Evolutionary conservation across 345 rosid genomes (phyloP), one percentile per base, ranked within the genome.

Genomic region (Camelina sativa): DNA sequence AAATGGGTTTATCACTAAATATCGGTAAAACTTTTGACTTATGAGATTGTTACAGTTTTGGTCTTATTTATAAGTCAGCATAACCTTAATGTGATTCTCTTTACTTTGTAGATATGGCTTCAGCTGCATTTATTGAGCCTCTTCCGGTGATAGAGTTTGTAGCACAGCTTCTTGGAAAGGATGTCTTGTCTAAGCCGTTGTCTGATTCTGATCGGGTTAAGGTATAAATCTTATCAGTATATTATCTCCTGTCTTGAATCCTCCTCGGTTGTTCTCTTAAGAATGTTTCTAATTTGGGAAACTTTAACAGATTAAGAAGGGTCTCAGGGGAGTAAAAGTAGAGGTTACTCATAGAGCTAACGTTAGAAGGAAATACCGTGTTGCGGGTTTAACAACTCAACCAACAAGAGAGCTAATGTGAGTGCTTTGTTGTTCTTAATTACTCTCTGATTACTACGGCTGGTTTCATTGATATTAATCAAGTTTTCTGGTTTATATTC

Each of bases 51-150:
- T 56, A 32, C 32, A 41, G 4, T 16, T 30, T 37, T 35, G 41
- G 15, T 43, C 19, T 61, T 41, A 4, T 38, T 2, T 59, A 15
- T 46, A 38, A 43, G 16, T 53, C 37, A 65, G 19, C n/a, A n/a
- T 0, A 59, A 47, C 11, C 10, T 50, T 75, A 67, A 23, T 67
- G 77, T 23, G 34, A 13, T n/a, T 60, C n/a, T 37, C 28, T 8
- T 63, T 59, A 12, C 25, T 52, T 38, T 55, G 34, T 73, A 96
- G 99, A 96, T 82, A 90, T 91, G 98, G 97, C 99, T 71, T 89
- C 97, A 6, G 96, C 98, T 79, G 97, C 99, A 6, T 96, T 92
- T 50, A 96, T 96, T 6, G 99, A 96, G 85, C 94, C 99, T 50
- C 99, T 96, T 48, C 99, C 99, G 0, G 98, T 96, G 41, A 82